phyloP scores from a whole-genome alignment of 148 eudicot genomes.

The Amaranthus hypochondriacus region DNA sequence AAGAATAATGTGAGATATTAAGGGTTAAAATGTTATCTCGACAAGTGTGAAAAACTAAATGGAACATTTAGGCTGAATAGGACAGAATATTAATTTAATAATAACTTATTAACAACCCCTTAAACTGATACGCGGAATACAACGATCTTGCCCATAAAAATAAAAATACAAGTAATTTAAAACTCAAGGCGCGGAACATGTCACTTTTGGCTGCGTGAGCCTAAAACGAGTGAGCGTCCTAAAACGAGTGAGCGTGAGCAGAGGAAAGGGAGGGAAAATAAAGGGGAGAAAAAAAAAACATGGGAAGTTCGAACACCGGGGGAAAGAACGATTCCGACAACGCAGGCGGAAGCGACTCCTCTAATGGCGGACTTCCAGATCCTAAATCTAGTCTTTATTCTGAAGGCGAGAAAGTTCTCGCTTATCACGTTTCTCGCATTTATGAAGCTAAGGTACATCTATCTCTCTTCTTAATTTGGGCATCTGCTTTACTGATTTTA shows the following conservation, averaged over 20 bases:
- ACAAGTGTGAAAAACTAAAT: too few species aligned
- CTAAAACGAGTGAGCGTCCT: background rate
- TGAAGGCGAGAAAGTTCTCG: conserved; percentile 88
- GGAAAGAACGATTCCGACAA: conserved; percentile 62
- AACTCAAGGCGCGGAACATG: too few species aligned
- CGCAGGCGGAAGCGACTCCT: conserved; percentile 53
- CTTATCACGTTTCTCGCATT: conserved; percentile 93
- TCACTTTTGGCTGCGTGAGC: background rate
- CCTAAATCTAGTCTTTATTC: conserved; percentile 42
- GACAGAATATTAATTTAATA: too few species aligned
- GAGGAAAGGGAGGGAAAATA: background rate
- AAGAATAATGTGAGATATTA: too few species aligned
- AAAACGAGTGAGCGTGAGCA: background rate
- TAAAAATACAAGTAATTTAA: too few species aligned
- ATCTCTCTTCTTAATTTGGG: background rate
- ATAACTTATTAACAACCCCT: too few species aligned
- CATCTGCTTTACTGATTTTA: too few species aligned
- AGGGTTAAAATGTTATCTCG: too few species aligned
- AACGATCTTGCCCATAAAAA: too few species aligned
- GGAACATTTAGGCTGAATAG: too few species aligned
- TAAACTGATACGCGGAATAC: too few species aligned
- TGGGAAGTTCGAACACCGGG: conserved; percentile 64
- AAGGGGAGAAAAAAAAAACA: conserved; percentile 6
- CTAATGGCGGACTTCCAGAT: conserved; percentile 52
- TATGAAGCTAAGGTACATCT: conserved; percentile 84